These are phyloP conservation scores for Lumnitzera racemosa DNA, from an alignment of 345 rosid genomes.

Conservation along the genomic window DNA sequence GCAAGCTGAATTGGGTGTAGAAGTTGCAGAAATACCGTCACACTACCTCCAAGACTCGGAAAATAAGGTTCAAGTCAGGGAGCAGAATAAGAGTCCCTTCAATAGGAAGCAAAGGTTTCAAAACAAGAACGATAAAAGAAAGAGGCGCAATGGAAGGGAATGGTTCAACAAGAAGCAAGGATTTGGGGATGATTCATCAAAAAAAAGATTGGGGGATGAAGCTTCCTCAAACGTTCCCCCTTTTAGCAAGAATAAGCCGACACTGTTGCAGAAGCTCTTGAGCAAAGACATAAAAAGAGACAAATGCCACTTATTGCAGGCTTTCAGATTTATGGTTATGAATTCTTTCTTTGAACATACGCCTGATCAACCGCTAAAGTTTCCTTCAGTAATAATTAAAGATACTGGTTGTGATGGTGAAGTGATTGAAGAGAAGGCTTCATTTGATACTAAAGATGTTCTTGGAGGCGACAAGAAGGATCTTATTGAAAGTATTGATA, in stretches of 20 bases:
- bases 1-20: slow-evolving; percentile 89
- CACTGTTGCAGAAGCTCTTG: slow-evolving; percentile 81
- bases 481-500: slow-evolving; percentile 3
- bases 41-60: slow-evolving; percentile 47
- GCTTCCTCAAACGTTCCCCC: slow-evolving; percentile 25
- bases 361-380: slow-evolving; percentile 55
- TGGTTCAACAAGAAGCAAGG: slow-evolving; percentile 22
- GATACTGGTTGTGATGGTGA: slow-evolving; percentile 35
- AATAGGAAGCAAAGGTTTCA: slow-evolving; percentile 28
- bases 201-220: slow-evolving; percentile 9
- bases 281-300: slow-evolving; percentile 62
- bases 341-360: slow-evolving; percentile 62
- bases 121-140: slow-evolving; percentile 38
- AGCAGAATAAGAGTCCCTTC: slow-evolving; percentile 19
- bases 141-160: slow-evolving; percentile 32
- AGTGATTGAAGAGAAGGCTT: slow-evolving; percentile 18
- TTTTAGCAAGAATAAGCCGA: slow-evolving; percentile 31
- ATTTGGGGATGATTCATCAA: slow-evolving; percentile 15
- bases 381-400: slow-evolving; percentile 42
- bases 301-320: slow-evolving; percentile 56
- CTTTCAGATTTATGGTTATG: slow-evolving; percentile 56
- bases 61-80: slow-evolving; percentile 22
- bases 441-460: slow-evolving; percentile 8
- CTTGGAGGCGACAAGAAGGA: slow-evolving; percentile 11
- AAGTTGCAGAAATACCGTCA: slow-evolving; percentile 87